Base-by-base conservation (phyloP, 2,329 filamentous ascomycete species). In the Myriosclerotinia scirpicola region DNA sequence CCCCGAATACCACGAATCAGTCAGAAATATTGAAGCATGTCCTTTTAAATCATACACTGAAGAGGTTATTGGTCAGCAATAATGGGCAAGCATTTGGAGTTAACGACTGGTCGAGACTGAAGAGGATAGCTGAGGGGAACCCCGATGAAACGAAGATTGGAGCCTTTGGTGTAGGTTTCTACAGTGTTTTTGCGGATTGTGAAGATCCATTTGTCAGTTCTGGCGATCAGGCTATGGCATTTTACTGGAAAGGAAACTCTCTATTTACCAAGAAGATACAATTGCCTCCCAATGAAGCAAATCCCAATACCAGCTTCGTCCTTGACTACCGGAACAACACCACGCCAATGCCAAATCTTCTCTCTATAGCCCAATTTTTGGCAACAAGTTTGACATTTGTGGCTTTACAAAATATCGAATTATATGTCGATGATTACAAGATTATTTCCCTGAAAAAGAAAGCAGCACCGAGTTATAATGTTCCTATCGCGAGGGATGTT, bases 231-330 rank as follows among this genome's bases (percentile, higher is more conserved):
- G 93, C 93, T 48, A 97, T 99, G 92, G 94, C 94, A 0, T 99
- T 99, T 76, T 99, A 97, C 81, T 99, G 95, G 96, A 98, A 97
- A 78, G 93, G 91, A n/a, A 98, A 98, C 77, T 92, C 92, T 6
- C 84, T 99, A 1, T 98, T 97, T 77, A 99, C 96, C 34, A 90
- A 93, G 73, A 91, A 92, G 72, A 84, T 95, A 30, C 87, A 88
- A 71, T 80, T 97, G 9, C 87, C 90, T 1, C 82, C 86, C 55
- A 85, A 86, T 34, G 84, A 92, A 74, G 80, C 83, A 20, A 90
- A 83, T 65, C 81, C 82, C 42, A 86, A 94, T 73, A 99, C 96
- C 2, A 90, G 90, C n/a, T 99, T 99, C 76, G 88, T 97, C 56
- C 84, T 99, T 56, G 93, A 98, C 76, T 97, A 98, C 78, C 86